These are phyloP conservation scores for Metroxylon sagu DNA, from an alignment of 176 grass and related monocot genomes.

Conservation along the genomic window DNA sequence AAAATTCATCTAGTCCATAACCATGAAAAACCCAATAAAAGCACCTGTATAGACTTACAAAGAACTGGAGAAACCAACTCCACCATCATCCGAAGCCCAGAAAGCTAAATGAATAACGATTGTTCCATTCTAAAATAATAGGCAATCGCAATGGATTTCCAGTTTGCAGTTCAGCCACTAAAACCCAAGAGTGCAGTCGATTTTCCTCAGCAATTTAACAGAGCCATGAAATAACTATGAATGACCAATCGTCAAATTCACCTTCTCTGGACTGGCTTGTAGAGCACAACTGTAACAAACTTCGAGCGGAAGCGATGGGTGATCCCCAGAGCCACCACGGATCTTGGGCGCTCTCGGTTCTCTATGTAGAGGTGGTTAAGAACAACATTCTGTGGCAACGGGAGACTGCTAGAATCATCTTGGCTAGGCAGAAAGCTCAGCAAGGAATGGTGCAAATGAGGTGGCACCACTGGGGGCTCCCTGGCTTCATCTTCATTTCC, in stretches of 20 bases:
- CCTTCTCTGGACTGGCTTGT: slow-evolving; percentile 24
- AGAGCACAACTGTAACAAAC: slow-evolving; percentile 25
- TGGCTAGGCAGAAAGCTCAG: slow-evolving; percentile 6
- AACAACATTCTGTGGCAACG: slow-evolving; percentile 5
- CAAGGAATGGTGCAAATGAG: slow-evolving; percentile 12
- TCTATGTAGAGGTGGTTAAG: slow-evolving; percentile 26
- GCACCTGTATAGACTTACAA: too few relatives aligned
- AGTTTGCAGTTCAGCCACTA: too few relatives aligned
- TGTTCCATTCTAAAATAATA: too few relatives aligned
- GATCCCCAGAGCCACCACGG: slow-evolving; percentile 15
- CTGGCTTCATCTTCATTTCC: slow-evolving; percentile 24
- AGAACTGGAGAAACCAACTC: too few relatives aligned
- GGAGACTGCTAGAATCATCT: slow-evolving; percentile 6
- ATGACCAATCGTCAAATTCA: slow-evolving; percentile 6
- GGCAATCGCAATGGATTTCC: too few relatives aligned
- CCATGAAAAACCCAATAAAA: too few relatives aligned
- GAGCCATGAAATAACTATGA: background rate
- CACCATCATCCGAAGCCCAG: too few relatives aligned
- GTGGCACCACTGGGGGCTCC: slow-evolving; percentile 15
- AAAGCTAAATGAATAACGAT: too few relatives aligned
- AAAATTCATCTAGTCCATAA: too few relatives aligned
- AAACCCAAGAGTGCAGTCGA: too few relatives aligned
- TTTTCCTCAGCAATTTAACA: too few relatives aligned
- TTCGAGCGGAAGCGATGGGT: slow-evolving; percentile 22
- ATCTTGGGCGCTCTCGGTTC: slow-evolving; percentile 18